Evolutionary conservation across 176 grass and related monocot genomes (phyloP).

Genomic region (Carex myosuroides): DNA sequence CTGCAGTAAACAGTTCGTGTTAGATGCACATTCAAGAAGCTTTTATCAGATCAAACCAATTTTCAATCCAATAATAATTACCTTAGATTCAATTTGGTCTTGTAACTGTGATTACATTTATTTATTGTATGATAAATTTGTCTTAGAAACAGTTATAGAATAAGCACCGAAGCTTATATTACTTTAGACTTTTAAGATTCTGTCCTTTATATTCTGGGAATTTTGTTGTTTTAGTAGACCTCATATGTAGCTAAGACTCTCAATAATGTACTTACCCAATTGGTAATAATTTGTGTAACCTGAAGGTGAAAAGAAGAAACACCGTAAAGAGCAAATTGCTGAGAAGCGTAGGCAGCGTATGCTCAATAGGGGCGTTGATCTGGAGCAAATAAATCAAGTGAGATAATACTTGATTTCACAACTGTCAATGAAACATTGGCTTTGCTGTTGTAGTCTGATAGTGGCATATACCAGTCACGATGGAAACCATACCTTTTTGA

Average conservation of each 20-base stretch:
- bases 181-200: not conserved
- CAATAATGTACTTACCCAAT: not conserved
- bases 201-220: not conserved
- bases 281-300: slow-evolving; percentile 7
- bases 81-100: not conserved
- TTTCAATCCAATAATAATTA: not conserved
- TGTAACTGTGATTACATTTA: not conserved
- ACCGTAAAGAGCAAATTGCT: slow-evolving; percentile 73
- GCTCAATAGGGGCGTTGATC: slow-evolving; percentile 85
- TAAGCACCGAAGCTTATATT: not conserved
- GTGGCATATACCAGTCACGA: not conserved
- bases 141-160: not conserved
- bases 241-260: not conserved
- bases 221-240: not conserved
- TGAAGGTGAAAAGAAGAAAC: slow-evolving; percentile 88
- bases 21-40: not conserved
- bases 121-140: not conserved
- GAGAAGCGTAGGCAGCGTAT: slow-evolving; percentile 74
- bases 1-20: not conserved
- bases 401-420: slow-evolving; percentile 26
- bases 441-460: not conserved
- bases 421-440: not conserved
- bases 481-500: not conserved
- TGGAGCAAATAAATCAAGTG: slow-evolving; percentile 82
- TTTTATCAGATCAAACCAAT: not conserved